A percentile compares a stretch with the other conserved stretches of the same genome.
Evolutionary conservation across 78 protist species (phyloP).

Genomic region (Dictyostelium purpureum): DNA sequence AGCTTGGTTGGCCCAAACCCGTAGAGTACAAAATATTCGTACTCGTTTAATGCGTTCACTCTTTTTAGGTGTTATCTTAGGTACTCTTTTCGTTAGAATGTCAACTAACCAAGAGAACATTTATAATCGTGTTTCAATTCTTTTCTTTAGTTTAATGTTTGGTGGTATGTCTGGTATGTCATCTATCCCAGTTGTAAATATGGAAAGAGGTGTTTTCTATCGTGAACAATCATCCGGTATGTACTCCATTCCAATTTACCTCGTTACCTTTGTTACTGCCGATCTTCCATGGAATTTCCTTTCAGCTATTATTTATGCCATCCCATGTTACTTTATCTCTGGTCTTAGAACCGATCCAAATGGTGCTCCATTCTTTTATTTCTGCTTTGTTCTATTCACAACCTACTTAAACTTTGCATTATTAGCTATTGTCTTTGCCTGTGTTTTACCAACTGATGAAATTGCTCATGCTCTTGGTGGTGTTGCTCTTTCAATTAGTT

Average conservation of each 20-base stretch:
- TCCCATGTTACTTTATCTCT: conserved; percentile 54
- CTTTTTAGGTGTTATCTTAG: conserved; percentile 61
- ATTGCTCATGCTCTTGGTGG: conserved; percentile 68
- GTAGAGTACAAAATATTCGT: conserved; percentile 43
- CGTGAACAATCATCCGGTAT: conserved; percentile 71
- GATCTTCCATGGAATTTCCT: conserved; percentile 66
- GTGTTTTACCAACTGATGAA: conserved; percentile 55
- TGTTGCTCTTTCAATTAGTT: neutral
- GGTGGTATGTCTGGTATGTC: conserved; percentile 76
- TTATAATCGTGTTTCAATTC: conserved; percentile 41
- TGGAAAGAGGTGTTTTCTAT: conserved; percentile 79
- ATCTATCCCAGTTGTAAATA: conserved; percentile 44
- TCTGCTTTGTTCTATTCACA: neutral
- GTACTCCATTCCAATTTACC: conserved; percentile 66
- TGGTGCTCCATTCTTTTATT: conserved; percentile 67
- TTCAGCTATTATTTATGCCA: conserved; percentile 26
- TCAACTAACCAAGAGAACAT: conserved; percentile 39
- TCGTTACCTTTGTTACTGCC: conserved; percentile 32
- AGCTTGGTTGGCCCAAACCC: conserved; percentile 38
- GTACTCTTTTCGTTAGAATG: conserved; percentile 50
- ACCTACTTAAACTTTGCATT: conserved; percentile 27
- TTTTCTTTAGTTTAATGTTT: conserved; percentile 72
- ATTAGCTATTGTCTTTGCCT: conserved; percentile 44
- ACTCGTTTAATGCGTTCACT: conserved; percentile 52
- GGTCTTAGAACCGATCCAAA: neutral